Conservation (phyloP, 2,329 filamentous ascomycete species). For the Colletotrichum liaoningense region DNA sequence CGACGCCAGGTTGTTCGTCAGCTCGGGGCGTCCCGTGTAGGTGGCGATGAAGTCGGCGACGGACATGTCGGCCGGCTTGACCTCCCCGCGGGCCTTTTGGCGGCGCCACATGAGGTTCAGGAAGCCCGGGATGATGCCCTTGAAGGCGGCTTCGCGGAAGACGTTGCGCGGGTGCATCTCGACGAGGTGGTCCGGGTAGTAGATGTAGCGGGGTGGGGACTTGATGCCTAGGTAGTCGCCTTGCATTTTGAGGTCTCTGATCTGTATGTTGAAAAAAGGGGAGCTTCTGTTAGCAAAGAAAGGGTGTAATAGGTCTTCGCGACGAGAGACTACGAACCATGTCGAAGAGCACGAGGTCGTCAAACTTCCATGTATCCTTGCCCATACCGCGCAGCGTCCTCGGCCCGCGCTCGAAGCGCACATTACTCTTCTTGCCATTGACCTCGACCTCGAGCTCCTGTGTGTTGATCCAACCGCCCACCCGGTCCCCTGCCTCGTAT, state of each 20-base stretch:
- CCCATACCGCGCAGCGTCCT: slow-evolving; percentile 74
- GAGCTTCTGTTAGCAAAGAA: slow-evolving; percentile 25
- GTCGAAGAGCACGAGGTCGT: slow-evolving; percentile 75
- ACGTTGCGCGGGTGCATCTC: slow-evolving; percentile 12
- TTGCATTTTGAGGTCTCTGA: slow-evolving; percentile 26
- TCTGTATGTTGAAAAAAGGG: background rate
- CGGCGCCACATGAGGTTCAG: slow-evolving; percentile 50
- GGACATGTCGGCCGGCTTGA: slow-evolving; percentile 71
- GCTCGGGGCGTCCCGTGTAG: slow-evolving; percentile 59
- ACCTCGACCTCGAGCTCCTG: slow-evolving; percentile 67
- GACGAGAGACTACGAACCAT: slow-evolving; percentile 64
- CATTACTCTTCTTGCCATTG: slow-evolving; percentile 63
- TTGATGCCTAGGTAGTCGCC: slow-evolving; percentile 6
- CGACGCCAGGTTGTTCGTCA: slow-evolving; percentile 80
- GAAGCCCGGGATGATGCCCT: slow-evolving; percentile 43
- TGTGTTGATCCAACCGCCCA: slow-evolving; percentile 89
- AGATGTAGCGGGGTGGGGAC: slow-evolving; percentile 73
- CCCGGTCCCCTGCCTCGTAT: slow-evolving; percentile 76
- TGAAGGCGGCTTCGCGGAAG: slow-evolving; percentile 46
- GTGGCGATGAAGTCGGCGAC: slow-evolving; percentile 74
- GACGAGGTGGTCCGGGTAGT: slow-evolving; percentile 81
- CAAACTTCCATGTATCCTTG: slow-evolving; percentile 55
- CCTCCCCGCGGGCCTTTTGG: slow-evolving; percentile 36
- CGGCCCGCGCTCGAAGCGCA: slow-evolving; percentile 87
- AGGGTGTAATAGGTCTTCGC: slow-evolving; percentile 37